Evolutionary conservation across 768 basidiomycete species (phyloP).

Genomic region (Fibroporia radiculosa): DNA sequence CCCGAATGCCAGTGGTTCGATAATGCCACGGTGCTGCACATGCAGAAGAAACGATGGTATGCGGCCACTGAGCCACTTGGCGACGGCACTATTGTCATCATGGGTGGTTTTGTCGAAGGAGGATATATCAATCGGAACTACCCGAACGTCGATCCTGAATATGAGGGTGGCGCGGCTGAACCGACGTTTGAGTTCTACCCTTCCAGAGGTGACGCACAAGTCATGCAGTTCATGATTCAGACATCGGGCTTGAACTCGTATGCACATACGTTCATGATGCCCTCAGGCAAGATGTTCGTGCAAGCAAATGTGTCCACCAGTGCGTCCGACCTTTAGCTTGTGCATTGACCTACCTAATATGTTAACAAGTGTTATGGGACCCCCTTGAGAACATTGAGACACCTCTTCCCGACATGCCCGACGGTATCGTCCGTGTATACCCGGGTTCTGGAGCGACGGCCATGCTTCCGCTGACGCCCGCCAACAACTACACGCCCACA

Average conservation of each 20-base stretch:
- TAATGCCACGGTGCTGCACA: conserved; percentile 47
- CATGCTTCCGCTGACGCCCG: conserved; percentile 87
- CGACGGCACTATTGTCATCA: conserved; percentile 72
- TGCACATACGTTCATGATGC: conserved; percentile 65
- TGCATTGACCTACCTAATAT: conserved; percentile 9
- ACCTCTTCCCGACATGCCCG: conserved; percentile 65
- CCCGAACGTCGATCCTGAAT: conserved; percentile 57
- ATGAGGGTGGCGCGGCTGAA: conserved; percentile 65
- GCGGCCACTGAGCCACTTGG: conserved; percentile 65
- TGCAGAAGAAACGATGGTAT: conserved; percentile 74
- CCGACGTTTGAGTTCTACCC: conserved; percentile 84
- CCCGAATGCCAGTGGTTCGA: conserved; percentile 67
- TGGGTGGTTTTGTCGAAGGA: conserved; percentile 75
- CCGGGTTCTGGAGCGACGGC: conserved; percentile 84
- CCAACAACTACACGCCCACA: conserved; percentile 80
- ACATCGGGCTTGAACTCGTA: conserved; percentile 78
- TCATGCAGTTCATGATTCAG: conserved; percentile 59
- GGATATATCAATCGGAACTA: conserved; percentile 75
- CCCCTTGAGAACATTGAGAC: conserved; percentile 49
- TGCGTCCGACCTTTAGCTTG: conserved; percentile 26
- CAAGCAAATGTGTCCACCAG: conserved; percentile 78
- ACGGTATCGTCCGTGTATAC: conserved; percentile 70
- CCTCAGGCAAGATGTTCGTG: conserved; percentile 71
- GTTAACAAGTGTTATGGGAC: conserved; percentile 40
- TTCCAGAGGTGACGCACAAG: conserved; percentile 39